These are phyloP conservation scores for Colletotrichum sojae DNA, from an alignment of 2,329 filamentous ascomycete species.

Conservation along the genomic window DNA sequence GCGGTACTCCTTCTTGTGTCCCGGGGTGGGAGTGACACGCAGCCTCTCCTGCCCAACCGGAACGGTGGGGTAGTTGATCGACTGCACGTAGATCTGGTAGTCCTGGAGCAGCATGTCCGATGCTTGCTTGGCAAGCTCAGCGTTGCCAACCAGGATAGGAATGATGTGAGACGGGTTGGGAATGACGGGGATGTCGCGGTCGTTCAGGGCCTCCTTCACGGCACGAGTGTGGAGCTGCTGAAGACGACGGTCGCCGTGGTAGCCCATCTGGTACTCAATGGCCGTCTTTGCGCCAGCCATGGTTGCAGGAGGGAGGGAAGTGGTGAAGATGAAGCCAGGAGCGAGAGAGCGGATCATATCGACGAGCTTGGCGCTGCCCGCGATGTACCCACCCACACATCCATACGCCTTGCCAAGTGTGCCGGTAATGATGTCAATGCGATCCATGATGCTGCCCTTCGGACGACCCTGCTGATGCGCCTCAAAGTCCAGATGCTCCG, in stretches of 20 bases:
- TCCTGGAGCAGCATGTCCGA: slow-evolving; percentile 92
- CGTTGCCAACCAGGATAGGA: slow-evolving; percentile 93
- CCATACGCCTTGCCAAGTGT: slow-evolving; percentile 98
- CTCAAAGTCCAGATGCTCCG: slow-evolving; percentile 96
- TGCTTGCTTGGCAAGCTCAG: slow-evolving; percentile 90
- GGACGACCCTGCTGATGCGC: slow-evolving; percentile 82
- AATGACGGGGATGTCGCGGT: slow-evolving; percentile 92
- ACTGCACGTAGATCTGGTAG: slow-evolving; percentile 96
- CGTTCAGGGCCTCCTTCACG: slow-evolving; percentile 86
- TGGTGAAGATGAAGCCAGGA: slow-evolving; percentile 99
- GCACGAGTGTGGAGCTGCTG: slow-evolving; percentile 97
- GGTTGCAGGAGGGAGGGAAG: slow-evolving; percentile 92
- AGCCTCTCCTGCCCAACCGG: slow-evolving; percentile 98
- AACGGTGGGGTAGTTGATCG: slow-evolving; percentile 99
- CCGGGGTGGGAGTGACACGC: slow-evolving; percentile 95
- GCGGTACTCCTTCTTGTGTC: slow-evolving; percentile 87
- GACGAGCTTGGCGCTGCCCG: slow-evolving; percentile 86
- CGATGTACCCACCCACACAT: slow-evolving; percentile 98
- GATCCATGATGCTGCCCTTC: slow-evolving; percentile 90
- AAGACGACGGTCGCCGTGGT: slow-evolving; percentile 88
- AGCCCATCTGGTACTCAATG: slow-evolving; percentile 92
- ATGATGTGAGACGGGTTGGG: slow-evolving; percentile 98
- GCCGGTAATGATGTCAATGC: slow-evolving; percentile 97
- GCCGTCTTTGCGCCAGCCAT: slow-evolving; percentile 95
- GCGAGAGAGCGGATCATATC: slow-evolving; percentile 95